These are phyloP conservation scores for Zygotorulaspora danielsina DNA, from an alignment of 805 yeast species.

Conservation along the genomic window DNA sequence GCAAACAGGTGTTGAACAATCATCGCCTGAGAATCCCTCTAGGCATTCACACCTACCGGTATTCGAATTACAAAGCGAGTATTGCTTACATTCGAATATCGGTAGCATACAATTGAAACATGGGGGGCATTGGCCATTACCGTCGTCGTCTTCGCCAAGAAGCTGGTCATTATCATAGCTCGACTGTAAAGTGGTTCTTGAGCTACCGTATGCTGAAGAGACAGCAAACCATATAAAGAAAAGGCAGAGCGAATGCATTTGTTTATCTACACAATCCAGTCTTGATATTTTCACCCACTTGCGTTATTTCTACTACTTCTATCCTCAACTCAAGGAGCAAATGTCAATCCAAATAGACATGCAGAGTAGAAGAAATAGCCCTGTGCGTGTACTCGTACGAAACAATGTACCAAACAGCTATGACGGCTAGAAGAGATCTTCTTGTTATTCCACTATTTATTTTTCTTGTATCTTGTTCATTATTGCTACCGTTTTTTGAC, in stretches of 20 bases:
- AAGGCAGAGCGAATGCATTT: not conserved
- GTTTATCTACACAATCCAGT: too few relatives aligned
- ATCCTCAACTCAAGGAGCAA: too few relatives aligned
- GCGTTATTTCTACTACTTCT: not conserved
- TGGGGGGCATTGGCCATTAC: slow-evolving; percentile 58
- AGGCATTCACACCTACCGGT: slow-evolving; percentile 92
- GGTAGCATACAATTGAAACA: slow-evolving; percentile 95
- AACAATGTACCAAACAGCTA: too few relatives aligned
- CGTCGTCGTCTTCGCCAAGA: not conserved
- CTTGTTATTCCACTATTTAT: too few relatives aligned
- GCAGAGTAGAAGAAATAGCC: not conserved
- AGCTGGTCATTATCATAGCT: slow-evolving; percentile 1
- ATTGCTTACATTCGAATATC: slow-evolving; percentile 84
- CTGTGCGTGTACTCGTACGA: too few relatives aligned
- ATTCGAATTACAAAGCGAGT: slow-evolving; percentile 78
- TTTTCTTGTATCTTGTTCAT: not conserved
- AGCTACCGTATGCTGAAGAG: slow-evolving; percentile 4
- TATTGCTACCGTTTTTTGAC: not conserved
- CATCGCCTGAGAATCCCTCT: slow-evolving; percentile 89
- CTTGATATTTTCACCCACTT: not conserved
- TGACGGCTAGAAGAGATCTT: too few relatives aligned
- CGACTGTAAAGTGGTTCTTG: slow-evolving; percentile 9
- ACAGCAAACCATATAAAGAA: not conserved
- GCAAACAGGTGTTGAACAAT: slow-evolving; percentile 84
- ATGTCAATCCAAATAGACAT: not conserved